These are phyloP conservation scores for Coelastrella sp. DNA, from an alignment of 139 green algal species.

Conservation along the genomic window DNA sequence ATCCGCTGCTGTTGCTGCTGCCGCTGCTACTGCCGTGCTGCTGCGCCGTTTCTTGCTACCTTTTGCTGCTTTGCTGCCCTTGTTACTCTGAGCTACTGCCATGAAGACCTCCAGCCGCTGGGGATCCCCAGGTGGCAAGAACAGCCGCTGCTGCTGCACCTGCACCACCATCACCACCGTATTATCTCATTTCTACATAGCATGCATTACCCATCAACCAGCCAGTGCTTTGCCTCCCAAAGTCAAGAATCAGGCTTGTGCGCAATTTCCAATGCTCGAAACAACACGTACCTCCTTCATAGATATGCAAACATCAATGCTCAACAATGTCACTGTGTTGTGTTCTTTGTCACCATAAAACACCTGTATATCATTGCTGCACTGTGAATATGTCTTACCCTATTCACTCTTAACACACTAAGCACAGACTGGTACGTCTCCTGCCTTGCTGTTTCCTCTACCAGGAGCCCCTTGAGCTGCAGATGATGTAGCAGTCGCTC, in stretches of 20 bases:
- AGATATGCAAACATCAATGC: no score
- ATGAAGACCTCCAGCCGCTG: background rate
- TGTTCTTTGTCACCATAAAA: background rate
- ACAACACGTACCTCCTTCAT: no score
- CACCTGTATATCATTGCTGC: background rate
- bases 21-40: background rate
- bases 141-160: background rate
- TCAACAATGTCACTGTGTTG: background rate
- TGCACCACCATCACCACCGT: background rate
- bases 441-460: constrained; percentile 64
- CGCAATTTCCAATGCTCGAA: no score
- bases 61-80: constrained; percentile 6
- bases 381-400: no score
- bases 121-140: background rate
- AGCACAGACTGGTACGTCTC: constrained; percentile 53
- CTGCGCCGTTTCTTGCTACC: constrained; percentile 21
- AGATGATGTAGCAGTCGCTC: constrained; percentile 68
- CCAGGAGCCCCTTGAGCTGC: constrained; percentile 59
- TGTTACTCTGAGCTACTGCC: background rate
- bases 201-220: no score
- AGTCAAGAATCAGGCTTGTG: no score
- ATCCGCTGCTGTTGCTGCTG: constrained; percentile 4
- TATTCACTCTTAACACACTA: constrained; percentile 41
- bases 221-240: no score
- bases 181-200: background rate